A percentile compares a stretch with the other conserved stretches of the same genome.
phyloP scores from a whole-genome alignment of 2,329 filamentous ascomycete genomes.

The Colletotrichum chlorophyti region DNA sequence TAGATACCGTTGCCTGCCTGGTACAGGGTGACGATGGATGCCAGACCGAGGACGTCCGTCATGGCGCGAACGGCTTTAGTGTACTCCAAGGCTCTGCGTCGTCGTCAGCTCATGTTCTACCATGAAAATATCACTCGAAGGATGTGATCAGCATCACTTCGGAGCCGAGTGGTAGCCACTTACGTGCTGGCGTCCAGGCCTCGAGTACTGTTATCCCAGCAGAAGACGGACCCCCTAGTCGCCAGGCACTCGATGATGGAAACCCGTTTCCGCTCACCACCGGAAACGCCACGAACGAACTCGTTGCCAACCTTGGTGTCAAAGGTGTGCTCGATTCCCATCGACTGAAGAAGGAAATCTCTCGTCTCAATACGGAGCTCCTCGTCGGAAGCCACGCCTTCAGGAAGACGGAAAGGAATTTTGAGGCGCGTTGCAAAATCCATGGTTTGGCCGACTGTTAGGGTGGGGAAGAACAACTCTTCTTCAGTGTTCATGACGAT shows the following conservation, averaged over 20 bases:
- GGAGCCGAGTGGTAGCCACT: slow-evolving; percentile 23
- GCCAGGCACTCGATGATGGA: slow-evolving; percentile 71
- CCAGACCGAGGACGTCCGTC: slow-evolving; percentile 66
- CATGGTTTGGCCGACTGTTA: slow-evolving; percentile 75
- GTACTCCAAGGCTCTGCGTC: slow-evolving; percentile 60
- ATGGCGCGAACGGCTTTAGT: slow-evolving; percentile 66
- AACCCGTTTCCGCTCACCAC: slow-evolving; percentile 73
- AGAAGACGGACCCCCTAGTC: slow-evolving; percentile 63
- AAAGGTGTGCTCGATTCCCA: slow-evolving; percentile 64
- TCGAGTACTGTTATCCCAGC: slow-evolving; percentile 72
- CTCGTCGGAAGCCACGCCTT: slow-evolving; percentile 47
- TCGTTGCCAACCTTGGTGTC: slow-evolving; percentile 74
- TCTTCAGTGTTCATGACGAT: slow-evolving; percentile 78
- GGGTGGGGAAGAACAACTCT: slow-evolving; percentile 67
- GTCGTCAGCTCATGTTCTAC: neutral
- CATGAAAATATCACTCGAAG: too few relatives aligned
- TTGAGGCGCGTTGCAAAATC: slow-evolving; percentile 72
- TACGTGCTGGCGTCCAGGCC: slow-evolving; percentile 70
- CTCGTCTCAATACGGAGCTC: slow-evolving; percentile 54
- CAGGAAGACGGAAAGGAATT: slow-evolving; percentile 55
- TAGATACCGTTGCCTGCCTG: slow-evolving; percentile 76
- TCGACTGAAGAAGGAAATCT: slow-evolving; percentile 62
- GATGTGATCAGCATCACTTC: neutral
- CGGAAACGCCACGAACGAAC: slow-evolving; percentile 70
- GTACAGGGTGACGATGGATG: slow-evolving; percentile 70